phyloP scores from a whole-genome alignment of 2,329 filamentous ascomycete genomes.

The Metarhizium humberi region DNA sequence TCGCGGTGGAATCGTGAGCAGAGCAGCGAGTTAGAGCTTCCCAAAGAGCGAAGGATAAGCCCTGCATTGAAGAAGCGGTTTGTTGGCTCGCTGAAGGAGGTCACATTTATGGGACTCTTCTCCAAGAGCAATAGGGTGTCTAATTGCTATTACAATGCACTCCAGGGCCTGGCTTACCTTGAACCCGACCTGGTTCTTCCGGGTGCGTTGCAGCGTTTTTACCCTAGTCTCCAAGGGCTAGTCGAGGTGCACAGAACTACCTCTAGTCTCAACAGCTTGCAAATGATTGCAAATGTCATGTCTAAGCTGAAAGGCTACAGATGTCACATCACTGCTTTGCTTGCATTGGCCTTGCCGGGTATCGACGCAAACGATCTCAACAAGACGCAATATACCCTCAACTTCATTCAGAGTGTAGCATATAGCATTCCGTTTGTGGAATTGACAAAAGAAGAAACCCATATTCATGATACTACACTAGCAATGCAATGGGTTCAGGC shows the following conservation, averaged over 20 bases:
- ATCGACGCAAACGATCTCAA: slow-evolving; percentile 97
- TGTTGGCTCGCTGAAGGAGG: slow-evolving; percentile 79
- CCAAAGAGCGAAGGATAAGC: slow-evolving; percentile 68
- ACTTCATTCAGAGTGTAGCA: slow-evolving; percentile 90
- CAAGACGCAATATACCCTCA: slow-evolving; percentile 89
- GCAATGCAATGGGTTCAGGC: slow-evolving; percentile 90
- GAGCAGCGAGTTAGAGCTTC: slow-evolving; percentile 83
- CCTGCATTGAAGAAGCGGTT: slow-evolving; percentile 79
- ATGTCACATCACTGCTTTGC: slow-evolving; percentile 86
- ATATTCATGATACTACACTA: slow-evolving; percentile 63
- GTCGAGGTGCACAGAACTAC: slow-evolving; percentile 96
- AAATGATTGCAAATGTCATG: slow-evolving; percentile 88
- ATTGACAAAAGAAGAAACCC: slow-evolving; percentile 48
- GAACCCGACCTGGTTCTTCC: slow-evolving; percentile 89
- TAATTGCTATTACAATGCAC: slow-evolving; percentile 80
- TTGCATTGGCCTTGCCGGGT: slow-evolving; percentile 87
- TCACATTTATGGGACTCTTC: slow-evolving; percentile 97
- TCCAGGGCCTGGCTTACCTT: slow-evolving; percentile 82
- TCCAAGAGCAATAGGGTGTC: slow-evolving; percentile 89
- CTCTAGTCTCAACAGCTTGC: slow-evolving; percentile 82
- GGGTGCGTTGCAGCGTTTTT: slow-evolving; percentile 89
- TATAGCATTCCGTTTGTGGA: slow-evolving; percentile 93
- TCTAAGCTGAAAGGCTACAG: slow-evolving; percentile 90
- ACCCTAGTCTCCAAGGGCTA: slow-evolving; percentile 90
- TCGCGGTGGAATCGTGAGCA: slow-evolving; percentile 96